Base-by-base conservation (phyloP, 257 asterid species). In the Thymus quinquecostatus region DNA sequence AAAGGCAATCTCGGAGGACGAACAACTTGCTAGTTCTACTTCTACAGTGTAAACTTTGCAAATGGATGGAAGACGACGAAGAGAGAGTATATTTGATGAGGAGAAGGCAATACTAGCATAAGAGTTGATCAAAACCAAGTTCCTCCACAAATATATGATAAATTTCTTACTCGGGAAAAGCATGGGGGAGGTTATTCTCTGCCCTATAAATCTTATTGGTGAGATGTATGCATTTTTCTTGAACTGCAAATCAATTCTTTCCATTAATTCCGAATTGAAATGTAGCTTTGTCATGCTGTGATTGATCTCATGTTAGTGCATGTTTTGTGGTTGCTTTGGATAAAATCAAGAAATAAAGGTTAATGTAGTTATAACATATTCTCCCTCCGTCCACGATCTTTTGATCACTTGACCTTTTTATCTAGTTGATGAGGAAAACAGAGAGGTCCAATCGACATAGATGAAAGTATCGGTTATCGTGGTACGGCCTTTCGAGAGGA, bases 41-140 rank as follows among this genome's bases (percentile, higher is more conserved):
- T 60, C 89, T 81, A 78, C 92, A 83, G 66, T 86, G 82, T 4
- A 95, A 88, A 67, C 67, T 90, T 61, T 83, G 84, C 80, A 87
- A 81, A 77, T 87, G 96, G 98, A 70, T 90, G 56, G 74, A 87
- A 67, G 94, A 86, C 66, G 94, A 36, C 4, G 40, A 36, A 36
- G 40, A 36, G 88, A 81, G 87, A 86, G 96, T 40, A 78, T 62
- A 83, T 89, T 86, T 38, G 78, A 79, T 0, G 91, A 80, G 69
- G 96, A 88, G 90, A 90, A 90, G 81, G 87, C 48, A 86, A 69
- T 87, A 86, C 58, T 21, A 61, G 84, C 80, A 88, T 88, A 33
- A 92, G 90, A 87, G 81, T 84, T 88, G 34, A 87, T 29, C 73
- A 85, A 87, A 53, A 77, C 89, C 74, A 85, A 85, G 68, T 77